Base-by-base conservation (phyloP, 805 yeast genomes). In the Sugiyamaella marilandica region DNA sequence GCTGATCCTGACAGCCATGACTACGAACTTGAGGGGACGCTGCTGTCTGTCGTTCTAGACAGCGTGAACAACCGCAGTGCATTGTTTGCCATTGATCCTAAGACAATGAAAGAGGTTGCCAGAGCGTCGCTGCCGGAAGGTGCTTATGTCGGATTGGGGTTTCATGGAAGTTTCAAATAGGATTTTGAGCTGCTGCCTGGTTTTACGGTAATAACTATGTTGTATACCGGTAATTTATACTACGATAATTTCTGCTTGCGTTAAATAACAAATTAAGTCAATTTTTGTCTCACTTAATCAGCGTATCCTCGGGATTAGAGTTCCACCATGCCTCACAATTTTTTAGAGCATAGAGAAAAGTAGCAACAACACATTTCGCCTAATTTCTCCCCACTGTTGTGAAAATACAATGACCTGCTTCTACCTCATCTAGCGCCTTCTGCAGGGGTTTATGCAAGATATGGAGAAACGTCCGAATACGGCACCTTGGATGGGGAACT, bases 1-100 rank as follows among this genome's bases (percentile, higher is more conserved):
- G 52, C 50, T 33, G 43, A 46, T 16, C 49, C 49, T 11, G 5
- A 14, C 13, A 45, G 31, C 11, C 18, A 14, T n/a, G 46, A 26
- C 18, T 39, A 31, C 32, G 53, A 50, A 18, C 53, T 50, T 18
- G 54, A 54, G n/a, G 59, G 59, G 14, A 52, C 51, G 44, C 24
- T 56, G 5, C 45, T 56, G 35, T 39, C 53, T 4, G 51, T 56
- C 24, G 55, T 56, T 10, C 41, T 53, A 4, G 57, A 54, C 32
- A 52, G 57, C 10, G 34, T 16, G 24, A 45, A 26, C 21, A 51
- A 49, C 7, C 35, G 44, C 24, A 53, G 57, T 29, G 36, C 50
- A 43, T 39, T 56, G 11, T 46, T 51, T 11, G 55, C 50, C 14
- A 35, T 56, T 16, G 56, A 56, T 41, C 58, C 58, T n/a, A 43